Percentiles rank a stretch among this genome's conserved stretches.
Evolutionary conservation across 257 asterid species (phyloP).

Genomic region (Solanum piurae): DNA sequence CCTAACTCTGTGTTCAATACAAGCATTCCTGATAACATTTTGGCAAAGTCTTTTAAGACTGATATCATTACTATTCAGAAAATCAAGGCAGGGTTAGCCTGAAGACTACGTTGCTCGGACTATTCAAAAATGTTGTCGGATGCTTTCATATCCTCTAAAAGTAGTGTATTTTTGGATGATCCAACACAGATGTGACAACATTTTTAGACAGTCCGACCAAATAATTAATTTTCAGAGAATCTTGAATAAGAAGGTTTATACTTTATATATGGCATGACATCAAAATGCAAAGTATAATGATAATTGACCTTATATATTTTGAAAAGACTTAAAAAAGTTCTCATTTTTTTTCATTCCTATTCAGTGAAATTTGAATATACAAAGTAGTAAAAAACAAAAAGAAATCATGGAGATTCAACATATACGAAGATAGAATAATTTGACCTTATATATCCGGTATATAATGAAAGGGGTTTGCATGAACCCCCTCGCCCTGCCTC

Average conservation of each 20-base stretch:
- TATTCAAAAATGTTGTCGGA: neutral
- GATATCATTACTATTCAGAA: constrained; percentile 40
- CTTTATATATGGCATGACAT: neutral
- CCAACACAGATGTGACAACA: neutral
- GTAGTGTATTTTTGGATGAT: neutral
- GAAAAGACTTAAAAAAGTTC: neutral
- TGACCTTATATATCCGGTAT: neutral
- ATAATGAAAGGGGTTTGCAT: too few relatives aligned
- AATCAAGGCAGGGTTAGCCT: constrained; percentile 31
- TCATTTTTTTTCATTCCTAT: neutral
- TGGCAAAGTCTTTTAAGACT: constrained; percentile 44
- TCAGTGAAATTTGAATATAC: neutral
- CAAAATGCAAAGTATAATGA: neutral
- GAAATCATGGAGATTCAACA: neutral
- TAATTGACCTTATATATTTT: neutral
- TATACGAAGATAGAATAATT: neutral
- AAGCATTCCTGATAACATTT: constrained; percentile 23
- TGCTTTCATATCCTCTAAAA: neutral
- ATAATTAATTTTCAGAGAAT: neutral
- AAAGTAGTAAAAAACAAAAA: neutral
- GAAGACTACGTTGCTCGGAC: neutral
- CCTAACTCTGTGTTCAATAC: constrained; percentile 29
- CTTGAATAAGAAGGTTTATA: neutral
- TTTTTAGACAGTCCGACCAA: neutral
- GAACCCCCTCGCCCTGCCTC: too few relatives aligned